Conservation (phyloP, 805 yeast species). For the Saccharomycodes ludwigii region DNA sequence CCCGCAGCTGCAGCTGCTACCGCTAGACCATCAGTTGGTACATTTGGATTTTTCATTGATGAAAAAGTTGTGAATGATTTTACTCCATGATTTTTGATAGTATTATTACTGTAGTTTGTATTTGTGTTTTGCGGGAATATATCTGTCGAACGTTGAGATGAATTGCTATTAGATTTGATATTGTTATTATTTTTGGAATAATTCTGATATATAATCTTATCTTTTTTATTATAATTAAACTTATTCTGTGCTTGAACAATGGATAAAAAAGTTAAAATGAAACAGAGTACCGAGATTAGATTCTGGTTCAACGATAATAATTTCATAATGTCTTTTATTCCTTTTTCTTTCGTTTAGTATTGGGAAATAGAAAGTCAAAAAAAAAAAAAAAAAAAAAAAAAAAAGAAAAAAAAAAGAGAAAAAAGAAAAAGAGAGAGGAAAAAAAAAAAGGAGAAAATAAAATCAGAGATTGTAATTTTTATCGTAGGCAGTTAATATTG, state of each 20-base stretch:
- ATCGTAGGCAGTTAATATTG: too few species aligned
- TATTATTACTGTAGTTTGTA: too few species aligned
- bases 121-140: too few species aligned
- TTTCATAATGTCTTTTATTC: background rate
- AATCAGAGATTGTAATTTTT: too few species aligned
- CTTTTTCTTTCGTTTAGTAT: background rate
- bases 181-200: too few species aligned
- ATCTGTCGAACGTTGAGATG: too few species aligned
- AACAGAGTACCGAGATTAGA: background rate
- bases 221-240: too few species aligned
- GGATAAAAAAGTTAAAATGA: background rate
- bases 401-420: background rate
- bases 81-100: background rate
- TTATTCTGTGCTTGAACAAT: too few species aligned
- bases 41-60: constrained; percentile 1
- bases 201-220: too few species aligned
- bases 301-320: background rate
- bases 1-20: constrained; percentile 4
- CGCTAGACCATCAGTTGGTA: background rate
- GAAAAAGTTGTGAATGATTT: background rate
- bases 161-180: too few species aligned
- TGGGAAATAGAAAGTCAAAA: background rate
- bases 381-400: background rate
- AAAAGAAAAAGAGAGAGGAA: background rate
- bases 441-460: background rate